These are phyloP conservation scores for Trametes polyzona DNA, from an alignment of 1,284 basidiomycete genomes.

Conservation along the genomic window DNA sequence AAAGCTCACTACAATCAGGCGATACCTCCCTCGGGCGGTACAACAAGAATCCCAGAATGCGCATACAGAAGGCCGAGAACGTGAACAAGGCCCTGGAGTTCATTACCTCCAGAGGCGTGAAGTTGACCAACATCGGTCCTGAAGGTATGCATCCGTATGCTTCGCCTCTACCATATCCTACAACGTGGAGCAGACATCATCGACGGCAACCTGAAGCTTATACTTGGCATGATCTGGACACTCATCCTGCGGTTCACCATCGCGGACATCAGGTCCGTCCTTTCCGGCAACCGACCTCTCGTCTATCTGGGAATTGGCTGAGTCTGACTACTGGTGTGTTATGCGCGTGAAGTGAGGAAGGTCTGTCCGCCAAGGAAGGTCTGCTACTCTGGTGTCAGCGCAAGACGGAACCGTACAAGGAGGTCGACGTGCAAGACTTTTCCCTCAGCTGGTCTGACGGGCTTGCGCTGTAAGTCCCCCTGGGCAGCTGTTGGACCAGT, in stretches of 20 bases:
- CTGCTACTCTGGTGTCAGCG: slow-evolving; percentile 97
- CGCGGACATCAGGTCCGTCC: slow-evolving; percentile 89
- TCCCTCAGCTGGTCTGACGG: slow-evolving; percentile 93
- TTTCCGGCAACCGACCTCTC: background rate
- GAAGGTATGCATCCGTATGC: slow-evolving; percentile 59
- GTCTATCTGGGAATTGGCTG: background rate
- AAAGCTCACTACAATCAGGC: slow-evolving; percentile 47
- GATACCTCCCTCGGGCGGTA: slow-evolving; percentile 91
- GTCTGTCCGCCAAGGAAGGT: slow-evolving; percentile 95
- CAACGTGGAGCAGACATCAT: slow-evolving; percentile 77
- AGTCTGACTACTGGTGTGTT: slow-evolving; percentile 16
- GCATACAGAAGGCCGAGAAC: slow-evolving; percentile 98
- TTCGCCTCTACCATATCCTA: background rate
- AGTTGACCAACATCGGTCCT: slow-evolving; percentile 96
- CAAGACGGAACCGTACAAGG: slow-evolving; percentile 90
- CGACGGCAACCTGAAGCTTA: slow-evolving; percentile 96
- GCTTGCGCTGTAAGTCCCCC: slow-evolving; percentile 74
- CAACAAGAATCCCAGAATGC: slow-evolving; percentile 88
- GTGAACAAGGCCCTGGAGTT: slow-evolving; percentile 96
- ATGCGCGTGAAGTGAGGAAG: slow-evolving; percentile 79
- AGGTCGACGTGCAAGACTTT: slow-evolving; percentile 94
- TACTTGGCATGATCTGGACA: slow-evolving; percentile 99
- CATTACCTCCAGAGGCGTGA: slow-evolving; percentile 93
- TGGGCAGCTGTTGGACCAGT: slow-evolving; percentile 10
- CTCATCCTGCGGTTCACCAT: slow-evolving; percentile 97